These are phyloP conservation scores for Lanmaoa pseudosensibilis DNA, from an alignment of 768 basidiomycete species.

Conservation along the genomic window DNA sequence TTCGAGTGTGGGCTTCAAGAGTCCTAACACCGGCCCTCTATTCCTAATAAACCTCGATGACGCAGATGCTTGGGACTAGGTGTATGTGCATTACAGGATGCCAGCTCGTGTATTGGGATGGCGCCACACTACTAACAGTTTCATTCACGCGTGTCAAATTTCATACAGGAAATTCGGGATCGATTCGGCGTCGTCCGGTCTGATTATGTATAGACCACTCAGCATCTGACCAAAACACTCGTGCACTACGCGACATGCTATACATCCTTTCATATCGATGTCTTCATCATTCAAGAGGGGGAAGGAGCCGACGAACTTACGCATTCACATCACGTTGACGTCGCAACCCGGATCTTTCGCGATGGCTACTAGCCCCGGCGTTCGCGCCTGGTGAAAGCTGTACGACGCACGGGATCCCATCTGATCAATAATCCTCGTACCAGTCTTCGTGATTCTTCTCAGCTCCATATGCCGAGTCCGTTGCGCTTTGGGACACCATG, in stretches of 20 bases:
- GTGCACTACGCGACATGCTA: neutral
- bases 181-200: neutral
- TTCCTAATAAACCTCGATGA: slow-evolving; percentile 9
- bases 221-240: neutral
- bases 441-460: neutral
- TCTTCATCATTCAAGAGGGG: neutral
- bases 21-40: too few species aligned
- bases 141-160: neutral
- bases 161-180: slow-evolving; percentile 14
- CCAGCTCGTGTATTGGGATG: neutral
- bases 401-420: neutral
- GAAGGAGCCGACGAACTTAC: neutral
- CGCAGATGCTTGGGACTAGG: slow-evolving; percentile 12
- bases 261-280: neutral
- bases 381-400: neutral
- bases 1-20: neutral
- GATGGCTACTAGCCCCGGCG: neutral
- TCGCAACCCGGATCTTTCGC: neutral
- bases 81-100: slow-evolving; percentile 10
- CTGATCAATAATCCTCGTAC: slow-evolving; percentile 4
- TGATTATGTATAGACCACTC: slow-evolving; percentile 5
- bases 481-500: neutral
- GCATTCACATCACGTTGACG: neutral
- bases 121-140: neutral
- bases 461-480: neutral